A percentile compares a stretch with the other conserved stretches of the same genome.
phyloP scores from a whole-genome alignment of 192 early-diverging fungal species.

The Oehlia diaphana region DNA sequence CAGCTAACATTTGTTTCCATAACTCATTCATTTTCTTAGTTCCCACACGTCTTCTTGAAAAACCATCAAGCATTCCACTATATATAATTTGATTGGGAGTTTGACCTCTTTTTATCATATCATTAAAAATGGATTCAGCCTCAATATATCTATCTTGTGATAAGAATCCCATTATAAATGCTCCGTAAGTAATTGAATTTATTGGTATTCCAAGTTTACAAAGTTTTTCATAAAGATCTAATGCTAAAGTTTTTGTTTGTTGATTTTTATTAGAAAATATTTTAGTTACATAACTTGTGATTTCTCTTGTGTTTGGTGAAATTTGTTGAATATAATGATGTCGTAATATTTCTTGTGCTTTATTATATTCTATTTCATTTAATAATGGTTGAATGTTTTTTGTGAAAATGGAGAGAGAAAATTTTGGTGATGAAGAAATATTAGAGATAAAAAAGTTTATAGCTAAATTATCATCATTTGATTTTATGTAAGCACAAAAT shows the following conservation, averaged over 20 bases:
- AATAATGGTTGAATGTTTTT: neutral
- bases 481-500: neutral
- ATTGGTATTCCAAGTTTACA: neutral
- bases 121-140: neutral
- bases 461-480: neutral
- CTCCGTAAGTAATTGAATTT: slow-evolving; percentile 10
- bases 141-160: neutral
- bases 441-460: neutral
- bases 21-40: neutral
- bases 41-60: neutral
- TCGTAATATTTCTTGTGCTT: neutral
- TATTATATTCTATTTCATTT: neutral
- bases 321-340: neutral
- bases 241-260: neutral
- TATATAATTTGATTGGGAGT: slow-evolving; percentile 12
- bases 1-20: slow-evolving; percentile 17
- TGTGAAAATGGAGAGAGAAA: neutral
- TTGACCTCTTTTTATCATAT: neutral
- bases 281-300: neutral
- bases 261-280: neutral
- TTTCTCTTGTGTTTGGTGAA: neutral
- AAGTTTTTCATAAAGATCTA: neutral
- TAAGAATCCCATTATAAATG: slow-evolving; percentile 24
- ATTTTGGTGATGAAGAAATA: neutral
- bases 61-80: slow-evolving; percentile 9